Conservation (phyloP, 129 eudicot species). For the Flaveria trinervia region DNA sequence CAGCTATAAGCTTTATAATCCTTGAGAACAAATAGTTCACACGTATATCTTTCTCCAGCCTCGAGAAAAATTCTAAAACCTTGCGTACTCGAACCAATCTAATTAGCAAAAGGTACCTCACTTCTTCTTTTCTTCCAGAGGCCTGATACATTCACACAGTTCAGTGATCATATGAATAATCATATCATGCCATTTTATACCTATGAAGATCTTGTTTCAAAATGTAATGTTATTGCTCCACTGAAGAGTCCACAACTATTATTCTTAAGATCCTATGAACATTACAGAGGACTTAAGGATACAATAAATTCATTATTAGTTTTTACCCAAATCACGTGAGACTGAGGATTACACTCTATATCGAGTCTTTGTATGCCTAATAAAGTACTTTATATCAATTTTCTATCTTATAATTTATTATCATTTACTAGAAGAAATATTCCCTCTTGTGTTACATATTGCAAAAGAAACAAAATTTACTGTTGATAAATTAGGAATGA, state of each 20-base stretch:
- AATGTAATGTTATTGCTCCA: background rate
- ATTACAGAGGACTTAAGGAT: background rate
- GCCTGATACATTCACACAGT: slow-evolving; percentile 50
- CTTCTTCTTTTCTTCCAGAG: slow-evolving; percentile 69
- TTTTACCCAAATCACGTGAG: background rate
- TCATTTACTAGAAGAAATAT: background rate
- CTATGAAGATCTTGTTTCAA: background rate
- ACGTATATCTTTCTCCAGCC: slow-evolving; percentile 82
- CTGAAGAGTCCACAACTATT: background rate
- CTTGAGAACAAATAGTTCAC: slow-evolving; percentile 85
- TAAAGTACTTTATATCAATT: background rate
- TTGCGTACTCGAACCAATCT: slow-evolving; percentile 83
- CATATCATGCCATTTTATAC: background rate
- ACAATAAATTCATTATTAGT: background rate
- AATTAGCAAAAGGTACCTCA: slow-evolving; percentile 77
- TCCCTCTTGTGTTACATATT: background rate
- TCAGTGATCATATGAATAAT: slow-evolving; percentile 8
- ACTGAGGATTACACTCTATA: background rate
- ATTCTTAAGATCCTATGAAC: background rate
- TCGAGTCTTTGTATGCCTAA: background rate
- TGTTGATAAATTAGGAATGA: background rate
- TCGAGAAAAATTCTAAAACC: slow-evolving; percentile 53
- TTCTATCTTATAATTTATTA: background rate
- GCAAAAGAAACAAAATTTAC: background rate
- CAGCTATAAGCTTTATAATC: slow-evolving; percentile 74